These are phyloP conservation scores for Rhamnella rubrinervis DNA, from an alignment of 331 rosid genomes.

Conservation along the genomic window DNA sequence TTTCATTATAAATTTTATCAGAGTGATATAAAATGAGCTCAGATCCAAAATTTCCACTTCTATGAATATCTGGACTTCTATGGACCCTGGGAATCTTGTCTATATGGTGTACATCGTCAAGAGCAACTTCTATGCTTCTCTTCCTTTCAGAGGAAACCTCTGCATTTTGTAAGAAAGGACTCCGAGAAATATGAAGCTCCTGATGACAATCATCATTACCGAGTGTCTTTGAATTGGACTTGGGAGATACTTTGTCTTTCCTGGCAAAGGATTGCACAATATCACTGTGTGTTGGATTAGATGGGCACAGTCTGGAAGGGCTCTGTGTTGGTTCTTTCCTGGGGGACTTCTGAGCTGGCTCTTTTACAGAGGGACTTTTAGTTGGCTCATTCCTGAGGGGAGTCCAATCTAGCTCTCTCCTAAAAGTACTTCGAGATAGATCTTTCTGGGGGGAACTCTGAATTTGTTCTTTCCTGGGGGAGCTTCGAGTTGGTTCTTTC, in stretches of 20 bases:
- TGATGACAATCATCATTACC: conserved; percentile 26
- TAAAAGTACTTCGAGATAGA: conserved; percentile 24
- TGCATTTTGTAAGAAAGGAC: conserved; percentile 31
- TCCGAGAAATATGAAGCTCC: conserved; percentile 27
- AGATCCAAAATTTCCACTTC: conserved; percentile 32
- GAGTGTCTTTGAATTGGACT: conserved; percentile 29
- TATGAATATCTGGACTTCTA: conserved; percentile 37
- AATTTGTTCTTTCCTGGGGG: conserved; percentile 29
- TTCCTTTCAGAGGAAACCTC: conserved; percentile 50
- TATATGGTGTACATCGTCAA: conserved; percentile 34
- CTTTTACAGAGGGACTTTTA: conserved; percentile 28
- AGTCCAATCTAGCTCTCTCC: conserved; percentile 21
- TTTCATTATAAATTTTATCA: conserved; percentile 27
- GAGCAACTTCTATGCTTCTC: conserved; percentile 34
- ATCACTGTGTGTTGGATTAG: conserved; percentile 27
- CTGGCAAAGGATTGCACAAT: conserved; percentile 15
- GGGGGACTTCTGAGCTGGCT: conserved; percentile 32
- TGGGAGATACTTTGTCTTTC: conserved; percentile 28
- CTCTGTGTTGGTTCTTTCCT: conserved; percentile 34
- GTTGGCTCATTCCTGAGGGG: conserved; percentile 20
- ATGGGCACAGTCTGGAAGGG: conserved; percentile 26
- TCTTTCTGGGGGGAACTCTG: conserved; percentile 16
- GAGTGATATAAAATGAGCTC: conserved; percentile 30
- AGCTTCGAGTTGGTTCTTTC: conserved; percentile 20
- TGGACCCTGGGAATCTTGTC: conserved; percentile 32